Percentiles rank a stretch among this genome's conserved stretches.
phyloP scores from a whole-genome alignment of 1,284 basidiomycete genomes.

The Trametes versicolor region DNA sequence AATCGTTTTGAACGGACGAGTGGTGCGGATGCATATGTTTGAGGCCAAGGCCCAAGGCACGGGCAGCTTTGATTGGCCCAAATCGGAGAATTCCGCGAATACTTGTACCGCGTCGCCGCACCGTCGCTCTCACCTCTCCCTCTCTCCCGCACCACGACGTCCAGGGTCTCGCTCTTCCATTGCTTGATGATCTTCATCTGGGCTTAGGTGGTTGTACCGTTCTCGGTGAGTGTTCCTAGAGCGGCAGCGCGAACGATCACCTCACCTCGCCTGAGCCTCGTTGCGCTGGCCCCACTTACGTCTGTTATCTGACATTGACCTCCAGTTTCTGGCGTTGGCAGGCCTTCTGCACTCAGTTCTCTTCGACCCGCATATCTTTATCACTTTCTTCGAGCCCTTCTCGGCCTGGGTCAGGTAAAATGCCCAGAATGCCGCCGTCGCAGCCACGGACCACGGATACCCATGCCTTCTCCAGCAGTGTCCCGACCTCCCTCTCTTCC shows the following conservation, averaged over 20 bases:
- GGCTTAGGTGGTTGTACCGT: constrained; percentile 30
- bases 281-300: constrained; percentile 45
- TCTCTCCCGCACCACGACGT: constrained; percentile 21
- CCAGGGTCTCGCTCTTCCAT: constrained; percentile 25
- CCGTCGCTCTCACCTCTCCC: constrained; percentile 17
- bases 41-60: constrained; percentile 12
- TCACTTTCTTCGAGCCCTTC: constrained; percentile 34
- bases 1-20: not conserved
- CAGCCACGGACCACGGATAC: constrained; percentile 43
- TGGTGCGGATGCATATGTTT: constrained; percentile 5
- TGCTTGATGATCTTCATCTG: constrained; percentile 34
- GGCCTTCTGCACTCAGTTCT: constrained; percentile 32
- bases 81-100: constrained; percentile 29
- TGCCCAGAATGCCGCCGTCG: constrained; percentile 35
- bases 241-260: constrained; percentile 42
- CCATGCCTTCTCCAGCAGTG: constrained; percentile 45
- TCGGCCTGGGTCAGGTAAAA: constrained; percentile 36
- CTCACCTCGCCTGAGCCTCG: constrained; percentile 51
- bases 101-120: constrained; percentile 22
- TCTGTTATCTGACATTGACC: constrained; percentile 35
- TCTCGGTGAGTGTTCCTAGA: constrained; percentile 29
- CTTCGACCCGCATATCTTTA: constrained; percentile 38
- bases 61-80: constrained; percentile 19
- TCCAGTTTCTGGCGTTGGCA: constrained; percentile 35
- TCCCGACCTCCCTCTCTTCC: constrained; percentile 49